Conservation (phyloP, 2,329 filamentous ascomycete species). For the Fusarium decemcellulare region DNA sequence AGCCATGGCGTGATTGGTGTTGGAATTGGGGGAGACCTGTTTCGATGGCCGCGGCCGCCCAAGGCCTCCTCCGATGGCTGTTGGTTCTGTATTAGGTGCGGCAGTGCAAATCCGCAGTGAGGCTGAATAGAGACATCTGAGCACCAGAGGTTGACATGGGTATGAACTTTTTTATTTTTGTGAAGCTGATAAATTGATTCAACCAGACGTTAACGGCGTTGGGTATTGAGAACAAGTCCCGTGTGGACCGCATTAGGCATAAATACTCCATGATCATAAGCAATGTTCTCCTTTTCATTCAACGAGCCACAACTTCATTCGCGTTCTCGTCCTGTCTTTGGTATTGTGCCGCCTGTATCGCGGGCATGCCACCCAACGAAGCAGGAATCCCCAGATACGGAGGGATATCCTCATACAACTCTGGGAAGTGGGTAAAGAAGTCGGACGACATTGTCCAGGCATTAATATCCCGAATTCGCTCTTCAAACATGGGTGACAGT, state of each 20-base stretch:
- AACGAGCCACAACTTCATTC: background rate
- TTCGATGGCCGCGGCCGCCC: background rate
- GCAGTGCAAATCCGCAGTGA: background rate
- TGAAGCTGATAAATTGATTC: too few species aligned
- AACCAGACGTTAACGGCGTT: too few species aligned
- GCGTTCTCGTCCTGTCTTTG: constrained; percentile 4
- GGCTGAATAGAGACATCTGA: too few species aligned
- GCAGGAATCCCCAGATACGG: constrained; percentile 12
- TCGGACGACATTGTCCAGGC: constrained; percentile 48
- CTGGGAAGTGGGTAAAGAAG: constrained; percentile 46
- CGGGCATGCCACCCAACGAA: background rate
- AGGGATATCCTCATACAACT: constrained; percentile 51
- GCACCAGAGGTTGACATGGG: too few species aligned
- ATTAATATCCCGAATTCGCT: constrained; percentile 46
- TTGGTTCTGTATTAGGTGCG: background rate
- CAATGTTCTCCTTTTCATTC: too few species aligned
- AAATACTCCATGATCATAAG: too few species aligned
- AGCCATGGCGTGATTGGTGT: background rate
- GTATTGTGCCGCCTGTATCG: background rate
- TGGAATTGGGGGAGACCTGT: background rate
- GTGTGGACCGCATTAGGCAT: too few species aligned
- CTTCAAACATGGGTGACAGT: constrained; percentile 44
- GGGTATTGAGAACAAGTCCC: too few species aligned
- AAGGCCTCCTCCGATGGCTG: background rate
- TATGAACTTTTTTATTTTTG: too few species aligned